phyloP scores from a whole-genome alignment of 495 filamentous ascomycete genomes.

The Diplogelasinospora grovesii region DNA sequence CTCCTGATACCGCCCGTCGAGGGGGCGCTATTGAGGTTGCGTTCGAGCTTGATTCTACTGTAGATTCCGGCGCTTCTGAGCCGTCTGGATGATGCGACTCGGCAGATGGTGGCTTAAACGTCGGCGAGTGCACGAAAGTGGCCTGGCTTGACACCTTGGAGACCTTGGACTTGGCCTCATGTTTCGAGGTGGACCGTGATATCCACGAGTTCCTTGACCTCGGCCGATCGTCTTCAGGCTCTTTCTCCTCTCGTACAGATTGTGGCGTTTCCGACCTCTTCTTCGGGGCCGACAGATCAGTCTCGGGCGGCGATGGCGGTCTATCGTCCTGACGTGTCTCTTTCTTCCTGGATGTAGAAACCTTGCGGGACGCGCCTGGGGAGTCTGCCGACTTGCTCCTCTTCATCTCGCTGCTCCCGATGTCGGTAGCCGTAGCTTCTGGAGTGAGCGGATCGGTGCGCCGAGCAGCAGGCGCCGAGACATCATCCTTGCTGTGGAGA shows the following conservation, averaged over 20 bases:
- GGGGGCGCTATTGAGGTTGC: slow-evolving; percentile 54
- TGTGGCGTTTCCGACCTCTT: slow-evolving; percentile 29
- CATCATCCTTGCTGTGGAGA: slow-evolving; percentile 55
- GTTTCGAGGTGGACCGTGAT: slow-evolving; percentile 37
- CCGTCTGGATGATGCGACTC: slow-evolving; percentile 5
- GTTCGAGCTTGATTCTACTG: slow-evolving; percentile 23
- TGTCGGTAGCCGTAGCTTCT: slow-evolving; percentile 71
- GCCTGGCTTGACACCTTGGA: slow-evolving; percentile 44
- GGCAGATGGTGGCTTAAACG: slow-evolving; percentile 11
- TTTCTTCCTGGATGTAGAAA: slow-evolving; percentile 23
- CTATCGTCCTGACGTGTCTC: slow-evolving; percentile 34
- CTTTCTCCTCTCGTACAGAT: slow-evolving; percentile 27
- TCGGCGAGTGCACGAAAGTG: slow-evolving; percentile 29
- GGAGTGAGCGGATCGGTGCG: slow-evolving; percentile 61
- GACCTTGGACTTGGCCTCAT: slow-evolving; percentile 40
- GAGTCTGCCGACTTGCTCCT: slow-evolving; percentile 34
- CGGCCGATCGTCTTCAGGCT: slow-evolving; percentile 24
- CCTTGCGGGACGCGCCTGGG: slow-evolving; percentile 15
- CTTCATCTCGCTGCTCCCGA: slow-evolving; percentile 47
- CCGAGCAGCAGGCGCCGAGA: slow-evolving; percentile 28
- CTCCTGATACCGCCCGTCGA: slow-evolving; percentile 2
- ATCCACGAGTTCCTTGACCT: slow-evolving; percentile 32
- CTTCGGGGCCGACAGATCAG: slow-evolving; percentile 44
- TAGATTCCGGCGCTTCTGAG: too few relatives aligned
- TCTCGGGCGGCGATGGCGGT: slow-evolving; percentile 51